Base-by-base conservation (phyloP, 345 rosid species). In the Raphanus sativus region DNA sequence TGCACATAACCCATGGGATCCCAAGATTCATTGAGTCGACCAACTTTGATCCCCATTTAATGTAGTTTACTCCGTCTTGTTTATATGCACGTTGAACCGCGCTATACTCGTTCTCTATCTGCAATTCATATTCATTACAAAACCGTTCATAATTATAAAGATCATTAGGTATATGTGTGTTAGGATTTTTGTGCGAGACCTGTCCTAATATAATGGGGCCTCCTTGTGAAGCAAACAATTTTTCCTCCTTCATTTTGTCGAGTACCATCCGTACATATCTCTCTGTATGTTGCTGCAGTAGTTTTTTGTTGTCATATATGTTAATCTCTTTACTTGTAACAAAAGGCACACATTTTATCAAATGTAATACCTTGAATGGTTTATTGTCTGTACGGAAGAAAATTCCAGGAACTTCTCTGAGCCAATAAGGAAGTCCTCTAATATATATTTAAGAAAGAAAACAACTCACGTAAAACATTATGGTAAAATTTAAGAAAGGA, bases 1-100 rank as follows among this genome's bases (percentile, higher is more conserved):
- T 89, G 87, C 98, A 91, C 98, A 95, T 91, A 50, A 87, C 75
- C 99, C 99, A 95, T 36, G 99, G 99, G 34, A 95, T 87, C 6
- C 94, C 94, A 5, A 80, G 67, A 1, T 91, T 48, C 66, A 85
- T 75, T 11, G 76, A 81, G 65, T 83, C 38, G 12, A 91, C 98
- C 73, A 92, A 36, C 8, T 87, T 83, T 68, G 86, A 86, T 17
- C 94, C 90, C 97, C 99, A 92, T 29, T 87, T 87, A 62, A 89
- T 77, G 79, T 95, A 95, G 29, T 68, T 82, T 13, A 67, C 13
- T 3, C 98, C 99, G 21, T 34, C 48, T 55, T 88, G 83, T 81
- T 74, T 84, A 62, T 85, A 95, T 25, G 96, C 89, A 3, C 68
- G 84, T 81, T 89, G 90, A 63, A 95, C 85, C 1, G 92, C 87